phyloP scores from a whole-genome alignment of 352 stramenopile species.

The Phytophthora meadii region DNA sequence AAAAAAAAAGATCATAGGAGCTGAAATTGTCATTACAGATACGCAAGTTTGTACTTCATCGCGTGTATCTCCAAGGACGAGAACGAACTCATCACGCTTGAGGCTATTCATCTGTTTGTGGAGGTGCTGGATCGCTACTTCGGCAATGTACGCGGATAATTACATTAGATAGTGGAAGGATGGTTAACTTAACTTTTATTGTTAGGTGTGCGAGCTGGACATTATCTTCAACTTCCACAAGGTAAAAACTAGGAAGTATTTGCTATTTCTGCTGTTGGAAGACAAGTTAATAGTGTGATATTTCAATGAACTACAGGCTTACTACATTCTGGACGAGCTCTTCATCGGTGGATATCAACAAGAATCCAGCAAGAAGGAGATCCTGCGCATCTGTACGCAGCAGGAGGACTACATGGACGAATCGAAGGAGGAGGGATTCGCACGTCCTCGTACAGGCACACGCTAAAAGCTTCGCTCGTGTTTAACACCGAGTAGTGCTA shows the following conservation, averaged over 20 bases:
- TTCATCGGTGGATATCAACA: conserved; percentile 98
- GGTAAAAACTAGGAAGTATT: conserved; percentile 28
- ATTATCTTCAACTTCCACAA: conserved; percentile 99
- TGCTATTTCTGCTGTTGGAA: not conserved
- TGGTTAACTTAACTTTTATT: not conserved
- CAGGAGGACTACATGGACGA: conserved; percentile 93
- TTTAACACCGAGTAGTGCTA: not conserved
- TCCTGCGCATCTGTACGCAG: conserved; percentile 88
- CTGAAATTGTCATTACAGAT: conserved; percentile 52
- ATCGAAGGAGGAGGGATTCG: conserved; percentile 86
- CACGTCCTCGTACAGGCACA: conserved; percentile 65
- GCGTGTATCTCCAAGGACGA: conserved; percentile 95
- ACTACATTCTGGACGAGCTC: conserved; percentile 99
- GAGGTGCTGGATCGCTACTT: conserved; percentile 99
- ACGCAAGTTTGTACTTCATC: conserved; percentile 98
- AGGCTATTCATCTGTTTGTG: conserved; percentile 98
- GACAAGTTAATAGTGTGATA: not conserved
- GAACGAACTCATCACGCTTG: conserved; percentile 98
- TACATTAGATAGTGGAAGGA: not conserved
- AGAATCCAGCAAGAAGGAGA: conserved; percentile 95
- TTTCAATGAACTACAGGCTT: conserved; percentile 71
- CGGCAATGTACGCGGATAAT: conserved; percentile 75
- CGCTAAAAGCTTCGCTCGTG: conserved; percentile 40
- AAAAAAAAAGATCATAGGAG: not conserved
- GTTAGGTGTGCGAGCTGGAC: conserved; percentile 92